These are phyloP conservation scores for Incumbomyces lentus DNA, from an alignment of 2,329 filamentous ascomycete species.

Conservation along the genomic window DNA sequence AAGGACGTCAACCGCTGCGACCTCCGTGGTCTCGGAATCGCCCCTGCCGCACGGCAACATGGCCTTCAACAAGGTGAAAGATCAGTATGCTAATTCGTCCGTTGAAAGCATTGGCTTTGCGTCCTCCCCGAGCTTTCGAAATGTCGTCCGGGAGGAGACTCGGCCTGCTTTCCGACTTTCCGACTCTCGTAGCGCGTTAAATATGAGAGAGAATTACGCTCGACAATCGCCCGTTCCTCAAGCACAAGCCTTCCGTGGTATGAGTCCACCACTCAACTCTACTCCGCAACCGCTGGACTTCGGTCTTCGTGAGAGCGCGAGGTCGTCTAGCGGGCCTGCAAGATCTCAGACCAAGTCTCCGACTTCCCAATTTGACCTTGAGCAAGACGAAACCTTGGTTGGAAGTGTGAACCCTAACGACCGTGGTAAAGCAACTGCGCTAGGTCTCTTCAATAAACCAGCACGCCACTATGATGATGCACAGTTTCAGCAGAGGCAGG, in stretches of 20 bases:
- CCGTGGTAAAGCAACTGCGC: conserved; percentile 68
- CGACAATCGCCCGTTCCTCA: conserved; percentile 25
- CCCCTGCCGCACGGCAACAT: conserved; percentile 20
- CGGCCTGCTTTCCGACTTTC: conserved; percentile 52
- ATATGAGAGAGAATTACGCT: conserved; percentile 45
- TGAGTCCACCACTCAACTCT: conserved; percentile 34
- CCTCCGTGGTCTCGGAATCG: conserved; percentile 72
- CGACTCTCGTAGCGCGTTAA: conserved; percentile 52
- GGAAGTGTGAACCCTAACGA: conserved; percentile 63
- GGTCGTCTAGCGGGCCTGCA: background rate
- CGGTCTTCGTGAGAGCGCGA: conserved; percentile 10
- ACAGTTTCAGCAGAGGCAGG: conserved; percentile 70
- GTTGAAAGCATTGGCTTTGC: conserved; percentile 3
- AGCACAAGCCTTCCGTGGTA: conserved; percentile 22
- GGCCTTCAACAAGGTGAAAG: conserved; percentile 3
- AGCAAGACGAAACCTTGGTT: conserved; percentile 52
- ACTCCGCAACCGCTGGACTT: conserved; percentile 17
- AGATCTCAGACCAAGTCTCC: conserved; percentile 18
- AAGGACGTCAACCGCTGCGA: conserved; percentile 76
- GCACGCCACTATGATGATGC: conserved; percentile 69
- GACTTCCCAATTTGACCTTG: conserved; percentile 50
- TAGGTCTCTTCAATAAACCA: conserved; percentile 63
- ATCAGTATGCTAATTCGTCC: conserved; percentile 4
- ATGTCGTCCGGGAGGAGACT: conserved; percentile 64
- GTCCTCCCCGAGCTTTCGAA: conserved; percentile 37